These are phyloP conservation scores for Aspergillus transmontanensis DNA, from an alignment of 2,329 filamentous ascomycete species.

Conservation along the genomic window DNA sequence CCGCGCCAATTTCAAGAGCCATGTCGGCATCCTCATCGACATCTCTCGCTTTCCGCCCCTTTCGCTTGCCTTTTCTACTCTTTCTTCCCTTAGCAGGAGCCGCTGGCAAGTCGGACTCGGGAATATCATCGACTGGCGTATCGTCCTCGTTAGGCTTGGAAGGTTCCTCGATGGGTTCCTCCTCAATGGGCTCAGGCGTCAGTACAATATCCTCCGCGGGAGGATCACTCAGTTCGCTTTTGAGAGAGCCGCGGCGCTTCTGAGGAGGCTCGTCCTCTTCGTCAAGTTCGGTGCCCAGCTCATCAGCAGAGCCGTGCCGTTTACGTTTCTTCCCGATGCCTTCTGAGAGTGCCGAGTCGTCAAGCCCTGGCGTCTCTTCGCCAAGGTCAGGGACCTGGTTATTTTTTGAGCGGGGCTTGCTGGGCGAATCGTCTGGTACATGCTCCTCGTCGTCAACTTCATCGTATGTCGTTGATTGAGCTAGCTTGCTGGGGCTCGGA, in stretches of 20 bases:
- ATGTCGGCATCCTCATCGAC: constrained; percentile 41
- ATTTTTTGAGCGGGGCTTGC: constrained; percentile 39
- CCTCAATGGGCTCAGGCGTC: constrained; percentile 40
- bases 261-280: constrained; percentile 45
- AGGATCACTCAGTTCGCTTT: constrained; percentile 40
- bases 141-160: constrained; percentile 34
- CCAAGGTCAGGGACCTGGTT: constrained; percentile 28
- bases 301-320: constrained; percentile 39
- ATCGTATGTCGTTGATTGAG: constrained; percentile 56
- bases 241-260: constrained; percentile 45
- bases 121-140: constrained; percentile 34
- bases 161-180: constrained; percentile 35
- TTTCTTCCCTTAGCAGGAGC: constrained; percentile 41
- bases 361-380: constrained; percentile 28
- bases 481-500: constrained; percentile 76
- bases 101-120: constrained; percentile 33
- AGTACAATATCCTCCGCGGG: constrained; percentile 35
- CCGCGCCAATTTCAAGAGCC: constrained; percentile 43
- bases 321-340: constrained; percentile 45
- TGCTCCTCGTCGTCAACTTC: constrained; percentile 55
- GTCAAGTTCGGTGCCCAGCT: constrained; percentile 36
- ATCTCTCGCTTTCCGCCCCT: constrained; percentile 46
- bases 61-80: constrained; percentile 50
- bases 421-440: constrained; percentile 42
- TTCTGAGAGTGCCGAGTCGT: constrained; percentile 33